These are phyloP conservation scores for Falciphora oryzae DNA, from an alignment of 2,329 filamentous ascomycete species.

Conservation along the genomic window DNA sequence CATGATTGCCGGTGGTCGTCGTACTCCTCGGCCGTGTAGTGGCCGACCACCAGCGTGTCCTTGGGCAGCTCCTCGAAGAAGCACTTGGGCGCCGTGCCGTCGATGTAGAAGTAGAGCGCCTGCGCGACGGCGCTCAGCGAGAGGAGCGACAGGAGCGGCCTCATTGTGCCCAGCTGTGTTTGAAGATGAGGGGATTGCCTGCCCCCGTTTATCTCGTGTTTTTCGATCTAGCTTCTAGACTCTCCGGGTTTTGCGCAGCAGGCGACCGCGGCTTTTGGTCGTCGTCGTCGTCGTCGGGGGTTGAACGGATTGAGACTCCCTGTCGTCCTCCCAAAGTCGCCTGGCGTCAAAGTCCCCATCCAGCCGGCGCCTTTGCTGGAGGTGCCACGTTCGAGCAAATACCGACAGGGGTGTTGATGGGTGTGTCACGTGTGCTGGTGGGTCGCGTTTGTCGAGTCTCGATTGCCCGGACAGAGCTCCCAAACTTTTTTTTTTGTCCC, in stretches of 20 bases:
- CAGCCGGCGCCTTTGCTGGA: slow-evolving; percentile 21
- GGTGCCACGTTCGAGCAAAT: slow-evolving; percentile 46
- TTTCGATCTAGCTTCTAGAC: not conserved
- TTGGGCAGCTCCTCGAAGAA: slow-evolving; percentile 98
- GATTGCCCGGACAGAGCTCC: not conserved
- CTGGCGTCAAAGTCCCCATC: too few species aligned
- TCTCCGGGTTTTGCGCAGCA: not conserved
- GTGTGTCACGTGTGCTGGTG: slow-evolving; percentile 5
- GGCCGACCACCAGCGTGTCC: slow-evolving; percentile 91
- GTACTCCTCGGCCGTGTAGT: slow-evolving; percentile 83
- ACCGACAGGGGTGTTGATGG: slow-evolving; percentile 4
- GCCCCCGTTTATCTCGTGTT: not conserved
- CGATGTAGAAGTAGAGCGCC: slow-evolving; percentile 93
- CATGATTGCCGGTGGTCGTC: slow-evolving; percentile 65
- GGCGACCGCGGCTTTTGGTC: not conserved
- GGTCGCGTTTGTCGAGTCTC: slow-evolving; percentile 1
- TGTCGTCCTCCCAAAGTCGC: too few species aligned
- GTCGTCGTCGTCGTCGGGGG: not conserved
- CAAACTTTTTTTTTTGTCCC: not conserved
- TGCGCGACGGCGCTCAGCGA: slow-evolving; percentile 61
- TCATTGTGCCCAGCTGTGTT: slow-evolving; percentile 38
- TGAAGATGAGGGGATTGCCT: not conserved
- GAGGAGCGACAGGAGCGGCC: slow-evolving; percentile 57
- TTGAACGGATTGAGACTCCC: not conserved
- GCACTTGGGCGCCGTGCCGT: slow-evolving; percentile 80